Base-by-base conservation (phyloP, 306 rosid species). In the Trifolium fragiferum region DNA sequence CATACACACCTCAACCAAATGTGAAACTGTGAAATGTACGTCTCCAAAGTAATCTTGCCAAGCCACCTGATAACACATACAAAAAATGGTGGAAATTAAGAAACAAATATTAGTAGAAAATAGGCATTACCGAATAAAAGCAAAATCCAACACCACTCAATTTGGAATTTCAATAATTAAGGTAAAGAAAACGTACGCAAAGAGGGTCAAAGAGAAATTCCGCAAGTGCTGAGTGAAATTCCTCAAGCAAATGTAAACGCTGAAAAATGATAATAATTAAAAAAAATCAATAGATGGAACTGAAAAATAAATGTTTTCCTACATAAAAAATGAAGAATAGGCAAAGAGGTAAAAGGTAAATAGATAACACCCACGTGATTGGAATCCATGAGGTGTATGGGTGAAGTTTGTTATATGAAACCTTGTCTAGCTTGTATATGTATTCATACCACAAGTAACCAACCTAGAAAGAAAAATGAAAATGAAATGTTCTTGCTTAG, bases 351-450 rank as follows among this genome's bases (percentile, higher is more conserved):
- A 70, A 54, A 44, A 59, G 66, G 32, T 40, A 70, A 77, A 73
- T 40, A 46, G 70, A 77, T 41, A 73, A 68, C 57, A 89, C 97
- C 23, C 78, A 94, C 97, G 96, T 94, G 75, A 94, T 94, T 27
- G 96, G 99, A 82, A 94, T 94, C 99, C 99, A 94, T 44, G 99
- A 94, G 59, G 99, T 94, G 88, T 94, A 94, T 13, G 99, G 99
- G 82, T 94, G 99, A 38, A 83, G 78, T 77, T 92, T 94, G 85
- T 94, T 94, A 80, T 94, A 94, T 18, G 96, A n/a, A 73, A 92
- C 92, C 86, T 92, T 94, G 89, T 94, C 99, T 81, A 94, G 87
- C 90, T 92, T 94, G 89, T 92, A 94, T 68, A 94, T 91, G 81
- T 63, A 92, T 81, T 92, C 99, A 41, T 82, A 94, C 99, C 99